These are phyloP conservation scores for Alloascoidea africana DNA, from an alignment of 805 yeast genomes.

Conservation along the genomic window DNA sequence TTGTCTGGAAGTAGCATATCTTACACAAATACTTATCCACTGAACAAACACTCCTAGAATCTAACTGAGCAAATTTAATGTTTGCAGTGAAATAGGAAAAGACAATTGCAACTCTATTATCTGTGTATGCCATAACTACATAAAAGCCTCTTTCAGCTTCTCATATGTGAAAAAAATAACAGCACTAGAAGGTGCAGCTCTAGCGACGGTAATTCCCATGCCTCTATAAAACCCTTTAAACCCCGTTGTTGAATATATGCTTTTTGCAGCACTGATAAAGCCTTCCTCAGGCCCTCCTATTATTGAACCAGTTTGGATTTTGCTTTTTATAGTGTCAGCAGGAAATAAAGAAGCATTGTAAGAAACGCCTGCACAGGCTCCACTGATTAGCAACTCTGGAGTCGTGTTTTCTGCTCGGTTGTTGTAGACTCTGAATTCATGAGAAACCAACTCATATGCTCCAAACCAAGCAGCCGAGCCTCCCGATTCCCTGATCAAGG, in stretches of 20 bases:
- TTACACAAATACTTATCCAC: too few relatives aligned
- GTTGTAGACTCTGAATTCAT: slow-evolving; percentile 18
- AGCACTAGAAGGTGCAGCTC: slow-evolving; percentile 88
- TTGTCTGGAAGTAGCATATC: too few relatives aligned
- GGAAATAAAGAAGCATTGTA: slow-evolving; percentile 78
- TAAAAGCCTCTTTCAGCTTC: slow-evolving; percentile 24
- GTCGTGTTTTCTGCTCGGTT: slow-evolving; percentile 18
- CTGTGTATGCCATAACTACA: neutral
- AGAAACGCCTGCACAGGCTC: slow-evolving; percentile 75
- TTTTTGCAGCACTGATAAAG: slow-evolving; percentile 22
- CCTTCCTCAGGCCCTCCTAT: slow-evolving; percentile 17
- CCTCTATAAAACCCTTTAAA: slow-evolving; percentile 68
- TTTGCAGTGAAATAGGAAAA: neutral
- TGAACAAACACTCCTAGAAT: too few relatives aligned
- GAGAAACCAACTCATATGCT: slow-evolving; percentile 48
- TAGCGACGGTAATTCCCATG: slow-evolving; percentile 59
- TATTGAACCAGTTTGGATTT: slow-evolving; percentile 53
- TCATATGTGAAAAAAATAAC: slow-evolving; percentile 74
- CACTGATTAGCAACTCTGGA: slow-evolving; percentile 51
- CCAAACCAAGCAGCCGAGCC: slow-evolving; percentile 96
- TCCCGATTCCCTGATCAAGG: slow-evolving; percentile 67
- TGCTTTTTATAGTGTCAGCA: slow-evolving; percentile 78
- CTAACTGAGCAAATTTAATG: too few relatives aligned
- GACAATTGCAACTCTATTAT: neutral
- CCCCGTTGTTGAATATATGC: slow-evolving; percentile 39